Conservation (phyloP, 2,329 filamentous ascomycete genomes). For the Magnaporthiopsis rhizophila region DNA sequence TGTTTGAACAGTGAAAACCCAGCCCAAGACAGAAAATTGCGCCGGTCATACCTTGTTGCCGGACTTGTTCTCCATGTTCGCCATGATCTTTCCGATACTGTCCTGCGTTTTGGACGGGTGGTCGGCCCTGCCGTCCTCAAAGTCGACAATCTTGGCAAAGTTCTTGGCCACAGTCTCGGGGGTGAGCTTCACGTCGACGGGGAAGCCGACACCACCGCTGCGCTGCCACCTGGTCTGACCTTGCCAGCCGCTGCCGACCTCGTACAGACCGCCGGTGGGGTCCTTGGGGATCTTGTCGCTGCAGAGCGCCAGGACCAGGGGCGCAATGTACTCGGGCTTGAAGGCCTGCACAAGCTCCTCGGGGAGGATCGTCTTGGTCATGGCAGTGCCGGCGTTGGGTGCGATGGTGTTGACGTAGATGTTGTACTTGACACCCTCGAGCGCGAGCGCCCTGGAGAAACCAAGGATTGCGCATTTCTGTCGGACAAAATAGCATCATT, state of each 20-base stretch:
- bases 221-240: slow-evolving; percentile 93
- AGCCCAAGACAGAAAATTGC: slow-evolving; percentile 17
- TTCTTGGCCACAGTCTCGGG: slow-evolving; percentile 74
- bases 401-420: slow-evolving; percentile 98
- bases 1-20: slow-evolving; percentile 13
- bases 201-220: slow-evolving; percentile 82
- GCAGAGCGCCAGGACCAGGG: slow-evolving; percentile 75
- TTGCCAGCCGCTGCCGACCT: slow-evolving; percentile 91
- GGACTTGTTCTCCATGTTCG: slow-evolving; percentile 75
- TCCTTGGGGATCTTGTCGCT: slow-evolving; percentile 81
- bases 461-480: slow-evolving; percentile 89
- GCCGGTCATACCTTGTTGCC: slow-evolving; percentile 51
- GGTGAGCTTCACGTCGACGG: slow-evolving; percentile 71
- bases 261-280: slow-evolving; percentile 80
- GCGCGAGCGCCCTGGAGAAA: slow-evolving; percentile 84
- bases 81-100: slow-evolving; percentile 66
- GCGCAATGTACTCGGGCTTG: slow-evolving; percentile 98
- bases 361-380: slow-evolving; percentile 90
- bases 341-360: slow-evolving; percentile 98
- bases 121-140: slow-evolving; percentile 81
- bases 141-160: slow-evolving; percentile 75
- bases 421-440: slow-evolving; percentile 95
- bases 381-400: slow-evolving; percentile 90
- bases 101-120: slow-evolving; percentile 74
- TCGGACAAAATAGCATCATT: background rate